Evolutionary conservation across 2,329 filamentous ascomycete species (phyloP), one percentile per base, ranked within the genome.

Genomic region (Exserohilum rostratum): DNA sequence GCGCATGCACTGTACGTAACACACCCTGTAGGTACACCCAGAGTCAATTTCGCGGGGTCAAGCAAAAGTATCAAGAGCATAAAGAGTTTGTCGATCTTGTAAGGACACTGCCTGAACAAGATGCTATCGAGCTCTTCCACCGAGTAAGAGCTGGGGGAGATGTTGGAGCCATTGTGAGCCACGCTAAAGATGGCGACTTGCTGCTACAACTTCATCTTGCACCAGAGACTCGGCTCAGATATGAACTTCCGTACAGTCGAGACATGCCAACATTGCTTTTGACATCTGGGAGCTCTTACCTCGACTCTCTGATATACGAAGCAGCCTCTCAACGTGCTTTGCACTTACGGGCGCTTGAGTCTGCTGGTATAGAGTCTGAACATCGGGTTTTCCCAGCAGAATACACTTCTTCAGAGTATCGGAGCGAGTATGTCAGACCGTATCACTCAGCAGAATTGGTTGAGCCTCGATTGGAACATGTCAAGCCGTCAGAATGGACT

Each of bases 401-500:
- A 35, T 25, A 25, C 7, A 10, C 33, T 15, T 9, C 37, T 12
- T 33, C 6, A 34, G 45, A 6, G 17, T 38, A 38, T 20, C 31
- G 39, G 15, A 58, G 51, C 29, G 47, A 45, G n/a, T 64, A 68
- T 47, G 20, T 52, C 42, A 66, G 54, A 18, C 52, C 64, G 11
- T 58, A 53, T 17, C 53, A 56, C 31, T 48, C 64, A 42, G 65
- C 65, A 35, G 52, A 54, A 45, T 34, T 66, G 22, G 43, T 62
- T 17, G 62, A 66, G 39, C 54, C 58, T 38, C 43, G 49, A 37
- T 50, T 65, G 11, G 51, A 55, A 11, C 35, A 53, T n/a, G 53
- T 55, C n/a, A 54, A 22, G 18, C 45, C 50, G 18, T 65, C 60
- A 13, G 15, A 55, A 10, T 68, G 65, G 62, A 65, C 65, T 18